phyloP scores from a whole-genome alignment of 2,329 filamentous ascomycete genomes.

The Amauroascus verrucosus region DNA sequence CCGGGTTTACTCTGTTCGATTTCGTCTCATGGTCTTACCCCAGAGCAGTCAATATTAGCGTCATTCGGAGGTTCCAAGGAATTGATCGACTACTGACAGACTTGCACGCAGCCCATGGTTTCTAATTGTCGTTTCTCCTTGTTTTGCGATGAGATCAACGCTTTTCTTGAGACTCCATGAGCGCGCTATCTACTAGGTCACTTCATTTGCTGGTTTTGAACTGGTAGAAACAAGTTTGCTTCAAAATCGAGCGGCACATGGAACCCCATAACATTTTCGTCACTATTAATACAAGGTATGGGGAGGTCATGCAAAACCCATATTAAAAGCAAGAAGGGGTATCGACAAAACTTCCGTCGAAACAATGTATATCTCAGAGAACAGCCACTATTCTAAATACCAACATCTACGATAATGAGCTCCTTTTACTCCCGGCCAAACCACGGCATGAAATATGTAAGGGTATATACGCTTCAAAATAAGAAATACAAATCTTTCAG shows the following conservation, averaged over 20 bases:
- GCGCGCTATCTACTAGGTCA: too few relatives aligned
- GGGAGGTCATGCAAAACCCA: neutral
- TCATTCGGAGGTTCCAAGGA: too few relatives aligned
- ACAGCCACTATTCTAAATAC: neutral
- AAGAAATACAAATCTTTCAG: neutral
- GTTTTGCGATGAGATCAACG: too few relatives aligned
- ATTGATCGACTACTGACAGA: too few relatives aligned
- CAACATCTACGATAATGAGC: neutral
- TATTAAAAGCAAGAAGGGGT: neutral
- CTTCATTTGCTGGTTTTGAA: neutral
- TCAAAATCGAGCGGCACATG: neutral
- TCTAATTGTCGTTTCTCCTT: too few relatives aligned
- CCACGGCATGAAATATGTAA: neutral
- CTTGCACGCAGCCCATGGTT: too few relatives aligned
- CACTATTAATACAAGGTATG: neutral
- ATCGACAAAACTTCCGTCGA: neutral
- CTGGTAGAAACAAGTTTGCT: neutral
- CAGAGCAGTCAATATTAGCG: too few relatives aligned
- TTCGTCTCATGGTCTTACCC: too few relatives aligned
- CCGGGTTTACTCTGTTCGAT: too few relatives aligned
- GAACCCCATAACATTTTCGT: neutral
- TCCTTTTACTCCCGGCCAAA: neutral
- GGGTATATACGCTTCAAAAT: slow-evolving; percentile 1
- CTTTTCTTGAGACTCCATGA: too few relatives aligned
- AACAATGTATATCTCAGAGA: neutral